phyloP scores from a whole-genome alignment of 495 filamentous ascomycete species.

The Cercophora newfieldiana region DNA sequence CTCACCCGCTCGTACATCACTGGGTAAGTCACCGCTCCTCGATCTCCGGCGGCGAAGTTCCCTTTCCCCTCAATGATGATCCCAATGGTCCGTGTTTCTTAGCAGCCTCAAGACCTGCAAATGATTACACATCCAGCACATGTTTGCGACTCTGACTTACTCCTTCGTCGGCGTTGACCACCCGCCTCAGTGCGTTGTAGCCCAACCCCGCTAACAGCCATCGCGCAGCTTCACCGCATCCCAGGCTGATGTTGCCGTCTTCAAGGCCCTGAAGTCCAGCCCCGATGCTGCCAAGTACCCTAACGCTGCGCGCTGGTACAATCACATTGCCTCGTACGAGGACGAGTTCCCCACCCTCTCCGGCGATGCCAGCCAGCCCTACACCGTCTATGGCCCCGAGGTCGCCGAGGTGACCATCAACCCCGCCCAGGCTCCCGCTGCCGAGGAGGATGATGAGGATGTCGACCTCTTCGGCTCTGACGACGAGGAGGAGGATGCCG shows the following conservation, averaged over 20 bases:
- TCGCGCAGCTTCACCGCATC: slow-evolving; percentile 70
- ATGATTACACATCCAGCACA: slow-evolving; percentile 77
- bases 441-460: slow-evolving; percentile 69
- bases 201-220: slow-evolving; percentile 15
- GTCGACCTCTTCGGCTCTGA: slow-evolving; percentile 87
- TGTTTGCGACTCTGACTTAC: slow-evolving; percentile 78
- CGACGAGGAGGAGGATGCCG: slow-evolving; percentile 91
- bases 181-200: slow-evolving; percentile 1
- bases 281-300: slow-evolving; percentile 87
- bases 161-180: slow-evolving; percentile 16
- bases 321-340: slow-evolving; percentile 90
- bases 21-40: slow-evolving; percentile 61
- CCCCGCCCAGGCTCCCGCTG: slow-evolving; percentile 80
- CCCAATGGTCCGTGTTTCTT: slow-evolving; percentile 98
- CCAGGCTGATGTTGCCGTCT: slow-evolving; percentile 93
- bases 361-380: slow-evolving; percentile 84
- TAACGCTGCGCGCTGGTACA: slow-evolving; percentile 95
- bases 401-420: slow-evolving; percentile 69
- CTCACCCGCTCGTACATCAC: slow-evolving; percentile 88
- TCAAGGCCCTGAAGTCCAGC: slow-evolving; percentile 77
- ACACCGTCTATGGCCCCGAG: slow-evolving; percentile 91
- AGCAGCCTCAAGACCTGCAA: slow-evolving; percentile 96
- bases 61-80: slow-evolving; percentile 67
- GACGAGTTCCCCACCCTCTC: slow-evolving; percentile 87
- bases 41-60: slow-evolving; percentile 16